These are phyloP conservation scores for Pontederia paniculata DNA, from an alignment of 176 grass and related monocot genomes.

Conservation along the genomic window DNA sequence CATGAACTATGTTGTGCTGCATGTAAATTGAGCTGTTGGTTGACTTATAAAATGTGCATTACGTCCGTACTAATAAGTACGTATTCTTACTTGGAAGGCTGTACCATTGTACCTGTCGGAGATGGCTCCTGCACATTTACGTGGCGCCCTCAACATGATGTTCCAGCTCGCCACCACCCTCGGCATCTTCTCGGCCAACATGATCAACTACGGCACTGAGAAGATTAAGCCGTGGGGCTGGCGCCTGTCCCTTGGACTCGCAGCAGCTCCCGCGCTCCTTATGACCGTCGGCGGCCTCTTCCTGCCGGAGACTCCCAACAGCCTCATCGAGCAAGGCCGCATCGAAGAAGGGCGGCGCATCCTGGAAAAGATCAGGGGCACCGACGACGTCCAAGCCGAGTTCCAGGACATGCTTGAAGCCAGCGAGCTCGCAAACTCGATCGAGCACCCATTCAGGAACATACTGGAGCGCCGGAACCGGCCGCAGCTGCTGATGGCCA, in stretches of 20 bases:
- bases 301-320: conserved; percentile 92
- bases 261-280: conserved; percentile 44
- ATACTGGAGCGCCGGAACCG: conserved; percentile 67
- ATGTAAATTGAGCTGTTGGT: no score
- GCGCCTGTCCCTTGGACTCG: conserved; percentile 79
- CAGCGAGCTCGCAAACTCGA: conserved; percentile 70
- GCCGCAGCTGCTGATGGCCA: conserved; percentile 81
- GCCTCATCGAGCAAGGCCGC: conserved; percentile 59
- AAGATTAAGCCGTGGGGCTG: conserved; percentile 75
- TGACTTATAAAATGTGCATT: no score
- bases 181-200: conserved; percentile 87
- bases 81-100: conserved; percentile 29
- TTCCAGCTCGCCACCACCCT: conserved; percentile 95
- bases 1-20: no score
- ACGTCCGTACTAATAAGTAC: no score
- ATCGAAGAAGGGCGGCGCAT: conserved; percentile 44
- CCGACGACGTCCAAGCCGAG: conserved; percentile 59
- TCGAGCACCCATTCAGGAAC: conserved; percentile 82
- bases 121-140: conserved; percentile 85
- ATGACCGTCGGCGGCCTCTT: conserved; percentile 68
- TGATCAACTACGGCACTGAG: conserved; percentile 95
- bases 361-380: conserved; percentile 74
- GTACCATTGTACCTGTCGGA: conserved; percentile 85
- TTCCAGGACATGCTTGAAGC: conserved; percentile 83
- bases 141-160: conserved; percentile 93